Evolutionary conservation across 176 grass and related monocot genomes (phyloP), one percentile per base, ranked within the genome.

Genomic region (Elaeis guineensis): DNA sequence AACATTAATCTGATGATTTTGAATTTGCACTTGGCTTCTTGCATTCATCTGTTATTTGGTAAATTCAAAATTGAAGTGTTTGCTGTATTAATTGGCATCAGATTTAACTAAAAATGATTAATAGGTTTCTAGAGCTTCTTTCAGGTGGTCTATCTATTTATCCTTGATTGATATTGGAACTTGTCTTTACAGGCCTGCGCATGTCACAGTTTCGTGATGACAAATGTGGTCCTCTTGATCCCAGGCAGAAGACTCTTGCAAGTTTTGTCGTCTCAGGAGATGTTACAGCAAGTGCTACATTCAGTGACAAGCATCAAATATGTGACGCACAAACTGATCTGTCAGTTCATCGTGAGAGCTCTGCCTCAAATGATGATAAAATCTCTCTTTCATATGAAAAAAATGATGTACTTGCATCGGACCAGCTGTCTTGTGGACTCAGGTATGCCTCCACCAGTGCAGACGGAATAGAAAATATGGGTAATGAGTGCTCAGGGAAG

Each of bases 131-230:
- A 44, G 9, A 11, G 35, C 35, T 44, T 44, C 35, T 14, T 39
- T 44, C 14, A 44, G 9, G 35, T 44, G 35, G 35, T 44, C 35
- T 44, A 11, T 44, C 35, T 44, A 44, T 44, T 44, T 44, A 44
- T 44, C 9, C 35, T 44, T 12, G 6, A 44, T 8, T 44, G 35
- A 44, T 44, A 44, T 44, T 44, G 35, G 14, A 44, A 21, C 28
- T 81, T 54, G 62, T 60, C 75, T 28, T 67, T 64, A 57, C 59
- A 96, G 92, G 92, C 17, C 39, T 96, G 53, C 77, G 92, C 12
- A 88, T 96, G 74, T 96, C 92, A 52, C 83, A 96, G 28, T 83
- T 96, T 63, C 48, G 52, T 51, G 90, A 89, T 25, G 86, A 89
- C 49, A 86, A 80, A 51, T 69, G 80, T 25, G 25, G 71, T 82